Percentiles rank a stretch among this genome's conserved stretches.
Conservation (phyloP, 345 rosid species). For the Arabidopsis thaliana region DNA sequence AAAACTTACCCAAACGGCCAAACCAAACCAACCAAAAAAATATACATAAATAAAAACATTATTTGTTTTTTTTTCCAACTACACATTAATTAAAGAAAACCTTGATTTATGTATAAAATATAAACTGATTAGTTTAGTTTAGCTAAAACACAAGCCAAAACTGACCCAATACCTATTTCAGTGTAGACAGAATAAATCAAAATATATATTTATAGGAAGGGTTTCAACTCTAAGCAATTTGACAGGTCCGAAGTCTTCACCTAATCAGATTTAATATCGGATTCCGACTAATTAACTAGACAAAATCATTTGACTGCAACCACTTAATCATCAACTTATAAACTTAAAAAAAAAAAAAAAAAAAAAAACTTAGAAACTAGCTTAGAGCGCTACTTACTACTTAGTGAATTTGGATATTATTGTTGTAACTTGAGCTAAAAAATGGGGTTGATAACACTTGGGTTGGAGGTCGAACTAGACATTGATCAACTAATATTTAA, state of each 20-base stretch:
- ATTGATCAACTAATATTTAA: constrained; percentile 1
- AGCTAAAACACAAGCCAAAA: neutral
- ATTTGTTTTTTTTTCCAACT: too few relatives aligned
- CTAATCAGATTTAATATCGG: neutral
- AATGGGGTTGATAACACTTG: neutral
- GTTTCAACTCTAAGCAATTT: neutral
- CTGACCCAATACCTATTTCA: neutral
- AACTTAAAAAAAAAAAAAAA: neutral
- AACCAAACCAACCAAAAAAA: too few relatives aligned
- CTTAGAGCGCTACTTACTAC: neutral
- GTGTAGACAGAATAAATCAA: neutral
- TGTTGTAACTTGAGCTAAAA: neutral
- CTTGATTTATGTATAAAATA: neutral
- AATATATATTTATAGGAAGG: neutral
- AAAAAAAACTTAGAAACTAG: neutral
- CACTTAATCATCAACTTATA: neutral
- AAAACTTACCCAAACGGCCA: too few relatives aligned
- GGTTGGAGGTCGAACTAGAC: constrained; percentile 11
- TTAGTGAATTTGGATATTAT: neutral
- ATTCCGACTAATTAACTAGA: neutral
- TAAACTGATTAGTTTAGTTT: neutral
- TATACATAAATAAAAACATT: too few relatives aligned
- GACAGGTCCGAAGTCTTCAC: neutral
- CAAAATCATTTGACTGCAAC: neutral
- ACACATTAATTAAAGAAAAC: neutral